Evolutionary conservation across 1,284 basidiomycete species (phyloP), one percentile per base, ranked within the genome.

Genomic region (Neolentinus lepideus): DNA sequence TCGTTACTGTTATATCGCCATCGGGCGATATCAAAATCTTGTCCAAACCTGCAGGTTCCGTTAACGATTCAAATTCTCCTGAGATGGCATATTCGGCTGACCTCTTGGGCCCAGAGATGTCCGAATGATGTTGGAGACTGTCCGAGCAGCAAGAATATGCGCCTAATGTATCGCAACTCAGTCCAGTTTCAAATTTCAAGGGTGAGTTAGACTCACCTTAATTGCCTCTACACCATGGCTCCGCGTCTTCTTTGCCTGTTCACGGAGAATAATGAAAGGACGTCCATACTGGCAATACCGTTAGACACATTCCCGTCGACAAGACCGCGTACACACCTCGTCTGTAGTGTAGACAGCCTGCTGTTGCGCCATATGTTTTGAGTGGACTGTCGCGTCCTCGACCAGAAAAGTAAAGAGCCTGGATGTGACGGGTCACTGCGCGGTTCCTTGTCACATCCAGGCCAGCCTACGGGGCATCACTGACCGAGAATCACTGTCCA

Each of bases 11-110:
- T 65, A 99, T 99, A 66, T 99, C 96, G 52, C 96, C 96, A 76
- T 99, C 96, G 26, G 95, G 89, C 43, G 93, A 95, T 68, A 99
- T 98, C 67, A 99, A 83, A 70, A 99, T 98, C 84, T 99, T 99
- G 81, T 99, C 97, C 57, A 99, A 83, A 51, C 96, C 95, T 92
- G 61, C 26, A 43, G 52, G 24, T 54, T 59, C 59, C 24, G 38
- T 43, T 52, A 12, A 38, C 10, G 24, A 26, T 53, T 38, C 53
- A 51, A 51, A 19, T 48, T 55, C 21, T 11, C 21, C n/a, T 48
- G 16, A 43, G 36, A 25, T 43, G 21, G 35, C 33, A 56, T 26
- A 52, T 33, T 16, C 46, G 24, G 29, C 71, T 57, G 58, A 90
- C 92, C 93, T 78, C 95, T 81, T 25, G 96, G 96, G 21, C 96